Percentiles rank a stretch among this genome's conserved stretches.
These are phyloP conservation scores for Solanum dulcamara DNA, from an alignment of 257 asterid genomes.

Conservation along the genomic window DNA sequence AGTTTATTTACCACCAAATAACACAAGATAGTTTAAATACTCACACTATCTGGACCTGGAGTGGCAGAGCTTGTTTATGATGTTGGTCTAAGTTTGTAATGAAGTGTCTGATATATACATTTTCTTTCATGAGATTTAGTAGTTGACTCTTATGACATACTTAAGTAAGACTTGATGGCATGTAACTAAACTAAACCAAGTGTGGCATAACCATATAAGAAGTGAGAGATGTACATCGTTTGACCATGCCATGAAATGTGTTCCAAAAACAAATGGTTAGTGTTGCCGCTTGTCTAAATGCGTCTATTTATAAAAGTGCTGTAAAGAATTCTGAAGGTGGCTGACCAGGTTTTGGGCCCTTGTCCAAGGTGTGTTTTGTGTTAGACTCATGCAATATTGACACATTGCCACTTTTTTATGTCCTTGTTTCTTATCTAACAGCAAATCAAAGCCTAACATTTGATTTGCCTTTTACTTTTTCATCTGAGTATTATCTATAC, in stretches of 20 bases:
- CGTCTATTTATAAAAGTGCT: background rate
- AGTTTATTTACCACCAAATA: background rate
- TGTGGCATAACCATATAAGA: background rate
- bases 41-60: background rate
- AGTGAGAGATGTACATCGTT: background rate
- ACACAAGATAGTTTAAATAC: background rate
- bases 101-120: background rate
- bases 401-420: background rate
- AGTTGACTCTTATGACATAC: background rate
- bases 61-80: background rate
- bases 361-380: background rate
- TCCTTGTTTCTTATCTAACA: background rate
- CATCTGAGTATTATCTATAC: background rate
- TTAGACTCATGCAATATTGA: background rate
- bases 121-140: background rate
- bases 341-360: background rate
- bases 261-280: background rate
- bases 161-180: background rate
- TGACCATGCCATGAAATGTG: background rate
- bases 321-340: background rate
- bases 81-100: background rate
- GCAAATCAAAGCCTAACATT: background rate
- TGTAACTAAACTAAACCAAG: background rate
- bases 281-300: background rate
- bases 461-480: background rate